Base-by-base conservation (phyloP, 306 rosid species). In the Medicago arabica region DNA sequence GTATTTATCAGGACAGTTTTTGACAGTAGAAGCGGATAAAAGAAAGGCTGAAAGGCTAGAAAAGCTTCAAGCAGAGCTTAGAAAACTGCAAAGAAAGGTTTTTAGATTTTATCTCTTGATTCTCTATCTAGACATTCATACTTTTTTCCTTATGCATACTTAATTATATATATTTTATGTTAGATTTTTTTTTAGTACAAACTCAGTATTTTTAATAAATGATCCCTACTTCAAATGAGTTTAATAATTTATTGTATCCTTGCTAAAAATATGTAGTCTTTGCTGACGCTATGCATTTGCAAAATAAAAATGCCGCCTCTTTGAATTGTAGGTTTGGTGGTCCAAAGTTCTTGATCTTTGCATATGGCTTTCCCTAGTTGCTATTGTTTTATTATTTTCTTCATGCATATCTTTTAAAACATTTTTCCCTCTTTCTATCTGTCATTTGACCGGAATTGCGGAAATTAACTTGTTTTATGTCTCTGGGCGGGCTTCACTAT, bases 31-130 rank as follows among this genome's bases (percentile, higher is more conserved):
- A 70, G 86, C 82, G 82, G 89, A 86, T 81, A 83, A 83, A 72
- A 82, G 87, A 84, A 89, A 82, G 79, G 75, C 39, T 16, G 75
- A 74, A 71, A 76, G 57, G 61, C 64, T 86, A 63, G 88, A 90
- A 75, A 84, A 78, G 75, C 87, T 90, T 77, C 81, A 72, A 82
- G 83, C 43, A 54, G 85, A 81, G 68, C 79, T 64, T 62, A 83
- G 12, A 76, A 85, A 55, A 66, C 84, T 89, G 74, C 89, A 84
- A 84, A 83, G 81, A 85, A 94, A 91, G 98, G 97, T 93, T 47
- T 74, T 15, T 41, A 13, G 9, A 68, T 65, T 51, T 75, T 21
- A 19, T 62, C 34, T 85, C 43, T 70, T 41, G 50, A 39, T 54
- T 73, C 25, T 36, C 34, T 63, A 58, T 67, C 55, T 73, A n/a